A percentile compares a stretch with the other conserved stretches of the same genome.
phyloP scores from a whole-genome alignment of 345 rosid species.

The Alliaria petiolata region DNA sequence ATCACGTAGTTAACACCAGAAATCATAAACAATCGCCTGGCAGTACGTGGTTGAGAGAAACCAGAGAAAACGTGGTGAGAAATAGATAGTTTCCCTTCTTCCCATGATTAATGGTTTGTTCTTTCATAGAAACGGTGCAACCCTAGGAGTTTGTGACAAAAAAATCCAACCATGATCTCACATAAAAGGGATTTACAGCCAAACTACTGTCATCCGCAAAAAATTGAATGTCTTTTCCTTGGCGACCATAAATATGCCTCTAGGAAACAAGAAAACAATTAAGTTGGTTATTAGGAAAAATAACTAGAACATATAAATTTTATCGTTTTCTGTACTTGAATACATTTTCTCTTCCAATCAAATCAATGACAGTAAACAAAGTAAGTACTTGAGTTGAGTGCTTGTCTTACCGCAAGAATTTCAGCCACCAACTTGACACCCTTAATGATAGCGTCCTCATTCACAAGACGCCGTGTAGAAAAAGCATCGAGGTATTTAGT shows the following conservation, averaged over 20 bases:
- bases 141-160: constrained; percentile 86
- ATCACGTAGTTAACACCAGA: constrained; percentile 16
- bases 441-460: constrained; percentile 60
- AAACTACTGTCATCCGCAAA: constrained; percentile 84
- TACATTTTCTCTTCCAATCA: neutral
- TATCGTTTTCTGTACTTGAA: too few relatives aligned
- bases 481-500: neutral
- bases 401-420: constrained; percentile 85
- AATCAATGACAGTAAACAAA: neutral
- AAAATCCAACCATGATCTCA: constrained; percentile 79
- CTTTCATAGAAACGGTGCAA: constrained; percentile 91
- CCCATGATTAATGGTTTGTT: constrained; percentile 74
- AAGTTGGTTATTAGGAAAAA: neutral
- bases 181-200: constrained; percentile 73
- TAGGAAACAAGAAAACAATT: constrained; percentile 18
- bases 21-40: neutral
- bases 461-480: constrained; percentile 59
- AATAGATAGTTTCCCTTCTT: constrained; percentile 56
- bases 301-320: too few relatives aligned
- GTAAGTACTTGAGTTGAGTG: neutral
- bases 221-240: constrained; percentile 68
- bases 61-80: too few relatives aligned
- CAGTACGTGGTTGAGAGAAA: neutral
- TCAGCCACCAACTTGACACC: constrained; percentile 86
- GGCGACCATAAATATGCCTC: constrained; percentile 84